phyloP scores from a whole-genome alignment of 306 rosid genomes.

The Spatholobus suberectus region DNA sequence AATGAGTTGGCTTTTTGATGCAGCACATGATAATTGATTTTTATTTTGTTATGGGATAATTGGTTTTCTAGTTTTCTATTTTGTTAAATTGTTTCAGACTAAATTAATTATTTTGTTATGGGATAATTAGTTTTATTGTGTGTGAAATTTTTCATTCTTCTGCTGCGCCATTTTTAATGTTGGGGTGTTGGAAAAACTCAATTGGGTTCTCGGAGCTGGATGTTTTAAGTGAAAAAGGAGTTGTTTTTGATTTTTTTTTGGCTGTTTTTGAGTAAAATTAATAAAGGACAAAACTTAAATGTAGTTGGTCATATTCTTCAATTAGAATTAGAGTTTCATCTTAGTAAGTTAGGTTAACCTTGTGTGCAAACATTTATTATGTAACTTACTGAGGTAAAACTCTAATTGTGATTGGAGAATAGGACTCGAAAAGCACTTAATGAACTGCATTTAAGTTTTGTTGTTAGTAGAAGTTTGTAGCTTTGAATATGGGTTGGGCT shows the following conservation, averaged over 20 bases:
- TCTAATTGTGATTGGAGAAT: neutral
- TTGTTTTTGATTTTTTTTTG: neutral
- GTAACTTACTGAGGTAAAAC: neutral
- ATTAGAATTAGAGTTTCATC: neutral
- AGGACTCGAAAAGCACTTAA: neutral
- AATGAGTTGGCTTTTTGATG: neutral
- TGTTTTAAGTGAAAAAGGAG: neutral
- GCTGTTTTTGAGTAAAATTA: neutral
- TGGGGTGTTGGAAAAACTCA: slow-evolving; percentile 20
- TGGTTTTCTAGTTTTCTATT: neutral
- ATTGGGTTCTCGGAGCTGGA: neutral
- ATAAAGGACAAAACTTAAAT: neutral
- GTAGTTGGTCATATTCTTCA: neutral
- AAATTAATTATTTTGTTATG: no score
- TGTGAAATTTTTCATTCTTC: neutral
- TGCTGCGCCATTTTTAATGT: neutral
- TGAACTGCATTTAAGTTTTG: neutral
- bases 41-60: neutral
- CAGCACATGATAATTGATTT: neutral
- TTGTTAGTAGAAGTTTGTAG: neutral
- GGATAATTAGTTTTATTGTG: neutral
- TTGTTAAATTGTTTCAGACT: no score
- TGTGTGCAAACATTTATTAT: neutral
- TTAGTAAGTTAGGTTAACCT: neutral
- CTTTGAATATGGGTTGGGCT: slow-evolving; percentile 14